phyloP scores from a whole-genome alignment of 2,329 filamentous ascomycete species.

The Fusarium scirpi region DNA sequence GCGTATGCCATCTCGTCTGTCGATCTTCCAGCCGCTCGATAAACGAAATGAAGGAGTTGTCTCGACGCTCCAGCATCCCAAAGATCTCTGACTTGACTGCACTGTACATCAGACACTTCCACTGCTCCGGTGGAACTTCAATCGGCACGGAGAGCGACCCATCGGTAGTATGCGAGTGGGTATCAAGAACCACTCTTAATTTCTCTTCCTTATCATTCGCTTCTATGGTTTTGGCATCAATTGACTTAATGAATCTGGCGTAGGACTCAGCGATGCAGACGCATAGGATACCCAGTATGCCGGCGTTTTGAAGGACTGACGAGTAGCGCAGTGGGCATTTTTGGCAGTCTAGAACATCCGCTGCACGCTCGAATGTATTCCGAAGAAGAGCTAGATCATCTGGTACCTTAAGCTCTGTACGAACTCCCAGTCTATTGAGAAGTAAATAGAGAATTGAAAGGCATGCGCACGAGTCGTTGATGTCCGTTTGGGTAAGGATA shows the following conservation, averaged over 20 bases:
- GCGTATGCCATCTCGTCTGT: constrained; percentile 3
- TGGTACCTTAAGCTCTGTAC: neutral
- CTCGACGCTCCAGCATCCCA: neutral
- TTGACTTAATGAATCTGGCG: constrained; percentile 6
- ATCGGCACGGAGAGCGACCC: neutral
- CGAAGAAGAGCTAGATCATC: neutral
- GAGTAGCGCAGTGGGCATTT: constrained; percentile 1
- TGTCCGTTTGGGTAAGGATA: constrained; percentile 7
- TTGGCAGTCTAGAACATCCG: neutral
- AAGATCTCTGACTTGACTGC: constrained; percentile 5
- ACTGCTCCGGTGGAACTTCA: constrained; percentile 8
- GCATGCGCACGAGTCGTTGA: constrained; percentile 13
- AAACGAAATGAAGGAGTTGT: neutral
- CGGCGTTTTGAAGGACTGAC: constrained; percentile 5
- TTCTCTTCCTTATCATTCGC: neutral
- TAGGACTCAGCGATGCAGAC: constrained; percentile 8
- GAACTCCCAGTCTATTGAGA: constrained; percentile 3
- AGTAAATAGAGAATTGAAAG: constrained; percentile 6
- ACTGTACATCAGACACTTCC: constrained; percentile 12
- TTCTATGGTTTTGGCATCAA: neutral
- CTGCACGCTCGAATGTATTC: constrained; percentile 6
- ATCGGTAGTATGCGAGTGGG: neutral
- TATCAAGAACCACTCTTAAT: neutral
- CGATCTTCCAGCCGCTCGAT: constrained; percentile 10
- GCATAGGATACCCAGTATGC: constrained; percentile 3